Percentiles rank a stretch among this genome's conserved stretches.
These are phyloP conservation scores for Microglena sp. DNA, from an alignment of 139 green algal species.

Conservation along the genomic window DNA sequence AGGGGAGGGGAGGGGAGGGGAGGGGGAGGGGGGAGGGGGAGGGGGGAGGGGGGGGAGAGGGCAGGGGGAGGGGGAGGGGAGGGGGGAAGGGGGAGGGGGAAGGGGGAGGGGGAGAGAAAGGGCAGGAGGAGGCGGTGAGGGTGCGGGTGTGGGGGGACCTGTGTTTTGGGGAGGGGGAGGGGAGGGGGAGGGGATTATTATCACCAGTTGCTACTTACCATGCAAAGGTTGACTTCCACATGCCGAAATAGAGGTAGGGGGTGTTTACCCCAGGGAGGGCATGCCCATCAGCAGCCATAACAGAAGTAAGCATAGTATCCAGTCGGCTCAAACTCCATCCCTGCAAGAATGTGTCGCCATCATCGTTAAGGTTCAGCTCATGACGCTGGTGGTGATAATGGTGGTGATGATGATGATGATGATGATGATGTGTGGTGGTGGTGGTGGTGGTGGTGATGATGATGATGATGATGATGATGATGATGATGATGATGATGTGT, in stretches of 20 bases:
- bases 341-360: slow-evolving; percentile 15
- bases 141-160: neutral
- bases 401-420: neutral
- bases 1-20: too few species aligned
- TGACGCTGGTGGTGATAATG: neutral
- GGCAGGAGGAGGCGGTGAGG: neutral
- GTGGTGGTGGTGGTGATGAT: too few species aligned
- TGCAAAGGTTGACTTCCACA: slow-evolving; percentile 68
- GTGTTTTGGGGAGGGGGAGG: neutral
- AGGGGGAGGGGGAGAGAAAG: too few species aligned
- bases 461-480: neutral
- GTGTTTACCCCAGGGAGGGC: slow-evolving; percentile 69
- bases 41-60: too few species aligned
- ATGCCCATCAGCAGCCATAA: slow-evolving; percentile 36
- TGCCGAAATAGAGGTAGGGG: slow-evolving; percentile 85
- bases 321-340: slow-evolving; percentile 64
- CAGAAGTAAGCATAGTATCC: slow-evolving; percentile 55
- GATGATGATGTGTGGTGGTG: too few species aligned
- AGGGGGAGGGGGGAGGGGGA: too few species aligned
- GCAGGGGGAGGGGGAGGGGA: too few species aligned
- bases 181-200: neutral
- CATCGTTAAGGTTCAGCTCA: neutral
- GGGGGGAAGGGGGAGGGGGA: too few species aligned
- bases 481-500: too few species aligned
- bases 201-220: slow-evolving; percentile 32